phyloP scores from a whole-genome alignment of 192 early-diverging fungal species.

The Rhizophagus clarus region DNA sequence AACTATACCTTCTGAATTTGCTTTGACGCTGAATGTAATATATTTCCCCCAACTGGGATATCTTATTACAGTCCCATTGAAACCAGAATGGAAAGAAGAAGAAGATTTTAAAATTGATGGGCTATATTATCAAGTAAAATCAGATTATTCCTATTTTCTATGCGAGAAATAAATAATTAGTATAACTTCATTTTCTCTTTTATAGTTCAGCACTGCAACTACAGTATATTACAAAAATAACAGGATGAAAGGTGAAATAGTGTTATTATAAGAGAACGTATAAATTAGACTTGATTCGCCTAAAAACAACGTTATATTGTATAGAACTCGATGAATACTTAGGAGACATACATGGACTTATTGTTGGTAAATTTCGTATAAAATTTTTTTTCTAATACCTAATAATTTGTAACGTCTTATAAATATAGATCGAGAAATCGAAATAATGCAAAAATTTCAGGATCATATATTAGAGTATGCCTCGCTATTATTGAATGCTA shows the following conservation, averaged over 20 bases:
- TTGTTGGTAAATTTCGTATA: slow-evolving; percentile 58
- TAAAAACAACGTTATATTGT: background rate
- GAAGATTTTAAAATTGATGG: slow-evolving; percentile 51
- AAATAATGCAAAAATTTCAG: slow-evolving; percentile 74
- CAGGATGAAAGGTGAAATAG: slow-evolving; percentile 46
- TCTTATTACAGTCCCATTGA: slow-evolving; percentile 67
- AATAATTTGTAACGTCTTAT: background rate
- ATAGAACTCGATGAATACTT: slow-evolving; percentile 75
- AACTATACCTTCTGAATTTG: slow-evolving; percentile 55
- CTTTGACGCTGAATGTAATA: slow-evolving; percentile 63
- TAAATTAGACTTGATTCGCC: background rate
- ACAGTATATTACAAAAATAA: slow-evolving; percentile 75
- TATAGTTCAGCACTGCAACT: slow-evolving; percentile 66
- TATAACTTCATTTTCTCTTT: background rate
- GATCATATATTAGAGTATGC: slow-evolving; percentile 52
- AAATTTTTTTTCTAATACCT: background rate
- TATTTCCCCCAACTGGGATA: slow-evolving; percentile 85
- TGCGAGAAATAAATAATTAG: background rate
- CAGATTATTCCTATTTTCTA: background rate
- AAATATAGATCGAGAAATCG: slow-evolving; percentile 77
- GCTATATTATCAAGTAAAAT: slow-evolving; percentile 59
- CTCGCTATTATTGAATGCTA: slow-evolving; percentile 39
- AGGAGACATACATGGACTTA: slow-evolving; percentile 84
- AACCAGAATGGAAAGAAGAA: slow-evolving; percentile 47
- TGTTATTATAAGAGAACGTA: background rate